A percentile compares a stretch with the other conserved stretches of the same genome.
Conservation (phyloP, 1,284 basidiomycete species). For the Amylostereum areolatum region DNA sequence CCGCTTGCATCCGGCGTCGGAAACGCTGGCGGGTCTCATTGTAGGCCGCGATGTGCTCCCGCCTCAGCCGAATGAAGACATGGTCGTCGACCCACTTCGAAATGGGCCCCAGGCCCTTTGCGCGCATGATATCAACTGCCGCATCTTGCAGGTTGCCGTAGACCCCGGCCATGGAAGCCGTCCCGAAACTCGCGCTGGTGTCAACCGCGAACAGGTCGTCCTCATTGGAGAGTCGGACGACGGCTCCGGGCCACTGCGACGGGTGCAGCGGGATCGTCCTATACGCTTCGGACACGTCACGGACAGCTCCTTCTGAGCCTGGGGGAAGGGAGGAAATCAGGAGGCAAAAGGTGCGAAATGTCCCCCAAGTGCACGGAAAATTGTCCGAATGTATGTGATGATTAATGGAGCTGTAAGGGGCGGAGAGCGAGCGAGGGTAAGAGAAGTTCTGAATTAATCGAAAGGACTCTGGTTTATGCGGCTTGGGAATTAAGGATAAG, state of each 20-base stretch:
- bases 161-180: conserved; percentile 20
- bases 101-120: conserved; percentile 25
- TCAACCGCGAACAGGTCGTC: conserved; percentile 21
- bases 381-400: conserved; percentile 21
- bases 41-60: conserved; percentile 13
- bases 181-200: conserved; percentile 24
- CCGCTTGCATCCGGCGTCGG: conserved; percentile 2
- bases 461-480: conserved; percentile 16
- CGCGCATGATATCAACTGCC: conserved; percentile 20
- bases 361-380: conserved; percentile 36
- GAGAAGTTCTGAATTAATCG: conserved; percentile 35
- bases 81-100: conserved; percentile 36
- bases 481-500: conserved; percentile 24
- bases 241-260: conserved; percentile 25
- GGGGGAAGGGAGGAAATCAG: conserved; percentile 25
- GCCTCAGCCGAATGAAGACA: conserved; percentile 24
- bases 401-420: conserved; percentile 26
- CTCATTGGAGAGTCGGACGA: conserved; percentile 17
- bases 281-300: conserved; percentile 28
- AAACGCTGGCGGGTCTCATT: conserved; percentile 12
- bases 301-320: conserved; percentile 24
- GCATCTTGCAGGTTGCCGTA: conserved; percentile 27
- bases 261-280: conserved; percentile 23
- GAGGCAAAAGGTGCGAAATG: conserved; percentile 22
- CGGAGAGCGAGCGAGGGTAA: conserved; percentile 16